Evolutionary conservation across 306 rosid genomes (phyloP).

Genomic region (Cajanus cajan): DNA sequence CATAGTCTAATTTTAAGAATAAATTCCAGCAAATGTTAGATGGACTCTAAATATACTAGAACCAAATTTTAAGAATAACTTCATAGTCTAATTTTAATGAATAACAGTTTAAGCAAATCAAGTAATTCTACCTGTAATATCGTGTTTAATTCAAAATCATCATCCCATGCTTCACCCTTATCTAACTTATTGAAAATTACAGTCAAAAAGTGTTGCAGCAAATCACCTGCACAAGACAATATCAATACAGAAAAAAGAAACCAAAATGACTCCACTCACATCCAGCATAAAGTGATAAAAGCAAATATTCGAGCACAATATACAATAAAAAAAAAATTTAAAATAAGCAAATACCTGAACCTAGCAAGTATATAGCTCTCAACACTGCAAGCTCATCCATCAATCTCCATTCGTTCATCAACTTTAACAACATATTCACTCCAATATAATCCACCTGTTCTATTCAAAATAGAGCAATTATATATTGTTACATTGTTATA

Average conservation of each 20-base stretch:
- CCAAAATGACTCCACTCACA: constrained; percentile 3
- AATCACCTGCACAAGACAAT: constrained; percentile 66
- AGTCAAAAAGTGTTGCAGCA: constrained; percentile 90
- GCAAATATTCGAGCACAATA: constrained; percentile 17
- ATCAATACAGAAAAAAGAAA: constrained; percentile 33
- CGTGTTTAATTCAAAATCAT: constrained; percentile 91
- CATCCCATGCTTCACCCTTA: constrained; percentile 94
- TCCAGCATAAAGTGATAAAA: constrained; percentile 14
- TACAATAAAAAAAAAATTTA: not conserved
- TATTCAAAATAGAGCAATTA: constrained; percentile 30
- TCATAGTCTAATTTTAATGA: too few species aligned
- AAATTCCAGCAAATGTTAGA: not conserved
- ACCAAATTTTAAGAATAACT: too few species aligned
- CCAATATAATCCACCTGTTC: constrained; percentile 85
- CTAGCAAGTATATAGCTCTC: constrained; percentile 93
- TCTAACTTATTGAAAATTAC: constrained; percentile 87
- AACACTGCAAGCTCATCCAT: constrained; percentile 95
- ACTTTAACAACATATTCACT: constrained; percentile 70
- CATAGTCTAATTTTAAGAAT: not conserved
- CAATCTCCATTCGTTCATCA: constrained; percentile 95
- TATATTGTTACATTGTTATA: constrained; percentile 14
- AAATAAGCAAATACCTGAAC: constrained; percentile 70
- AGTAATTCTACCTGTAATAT: constrained; percentile 71
- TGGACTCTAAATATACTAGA: constrained; percentile 7
- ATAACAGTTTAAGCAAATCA: constrained; percentile 12